Evolutionary conservation across 139 green algal genomes (phyloP), one percentile per base, ranked within the genome.

Genomic region (Haematococcus sp.): DNA sequence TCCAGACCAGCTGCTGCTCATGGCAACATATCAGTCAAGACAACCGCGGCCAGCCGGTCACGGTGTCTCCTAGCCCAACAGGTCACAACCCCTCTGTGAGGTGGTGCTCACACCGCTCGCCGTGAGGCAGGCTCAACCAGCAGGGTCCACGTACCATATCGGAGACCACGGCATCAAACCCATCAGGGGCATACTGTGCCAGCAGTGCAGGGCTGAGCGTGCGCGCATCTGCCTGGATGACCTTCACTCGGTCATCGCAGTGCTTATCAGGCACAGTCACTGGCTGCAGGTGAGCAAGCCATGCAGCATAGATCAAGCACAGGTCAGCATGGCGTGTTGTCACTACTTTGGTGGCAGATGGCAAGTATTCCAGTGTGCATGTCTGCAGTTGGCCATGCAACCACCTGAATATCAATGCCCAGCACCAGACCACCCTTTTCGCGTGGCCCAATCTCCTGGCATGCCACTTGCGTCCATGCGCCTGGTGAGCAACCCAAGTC

Each of bases 61-160:
- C n/a, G n/a, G n/a, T n/a, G n/a, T n/a, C n/a, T n/a, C n/a, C n/a
- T n/a, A n/a, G n/a, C n/a, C n/a, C n/a, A n/a, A n/a, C n/a, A n/a
- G n/a, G n/a, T n/a, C n/a, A n/a, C n/a, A n/a, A n/a, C n/a, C n/a
- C n/a, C n/a, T n/a, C n/a, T n/a, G n/a, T n/a, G n/a, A n/a, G n/a
- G n/a, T n/a, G n/a, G n/a, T n/a, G n/a, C n/a, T n/a, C n/a, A n/a
- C n/a, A n/a, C n/a, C n/a, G n/a, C n/a, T n/a, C n/a, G n/a, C n/a
- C n/a, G n/a, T n/a, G n/a, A n/a, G n/a, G n/a, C n/a, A n/a, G n/a
- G n/a, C n/a, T n/a, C n/a, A n/a, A n/a, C n/a, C n/a, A n/a, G n/a
- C n/a, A n/a, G n/a, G n/a, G n/a, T n/a, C n/a, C 40, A 31, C 90
- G 88, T 27, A 92, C 85, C 91, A 95, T 97, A 80, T 94, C 91